Conservation (phyloP, 306 rosid species). For the Luffa aegyptiaca region DNA sequence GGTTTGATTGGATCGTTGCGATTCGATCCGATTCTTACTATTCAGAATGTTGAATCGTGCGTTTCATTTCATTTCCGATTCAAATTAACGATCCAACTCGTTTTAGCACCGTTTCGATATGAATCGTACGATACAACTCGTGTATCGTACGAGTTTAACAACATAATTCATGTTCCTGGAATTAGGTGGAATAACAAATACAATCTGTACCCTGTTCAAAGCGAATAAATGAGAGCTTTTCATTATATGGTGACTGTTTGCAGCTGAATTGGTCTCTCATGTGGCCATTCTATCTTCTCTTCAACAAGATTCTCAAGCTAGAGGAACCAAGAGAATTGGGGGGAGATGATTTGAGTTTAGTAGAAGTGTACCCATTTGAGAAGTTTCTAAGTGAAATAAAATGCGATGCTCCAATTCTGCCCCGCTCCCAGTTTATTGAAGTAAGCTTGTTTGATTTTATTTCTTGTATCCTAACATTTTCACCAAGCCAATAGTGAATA, state of each 20-base stretch:
- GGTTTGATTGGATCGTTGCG: too few species aligned
- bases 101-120: too few species aligned
- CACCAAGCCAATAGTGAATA: not conserved
- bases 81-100: not conserved
- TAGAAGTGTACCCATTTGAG: slow-evolving; percentile 32
- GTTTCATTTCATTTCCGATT: too few species aligned
- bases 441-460: slow-evolving; percentile 38
- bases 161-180: not conserved
- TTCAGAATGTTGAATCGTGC: too few species aligned
- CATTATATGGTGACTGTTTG: slow-evolving; percentile 13
- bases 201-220: not conserved
- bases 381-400: slow-evolving; percentile 26
- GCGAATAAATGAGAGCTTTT: slow-evolving; percentile 2
- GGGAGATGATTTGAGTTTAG: slow-evolving; percentile 28
- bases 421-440: slow-evolving; percentile 41
- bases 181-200: not conserved
- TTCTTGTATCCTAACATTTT: not conserved
- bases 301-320: slow-evolving; percentile 51
- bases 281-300: slow-evolving; percentile 76
- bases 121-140: too few species aligned
- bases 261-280: slow-evolving; percentile 34
- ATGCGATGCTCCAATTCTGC: slow-evolving; percentile 23
- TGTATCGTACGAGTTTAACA: too few species aligned
- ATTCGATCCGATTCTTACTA: too few species aligned
- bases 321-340: slow-evolving; percentile 40